Conservation (phyloP, 108 stramenopile species). For the Nitzschia palea region DNA sequence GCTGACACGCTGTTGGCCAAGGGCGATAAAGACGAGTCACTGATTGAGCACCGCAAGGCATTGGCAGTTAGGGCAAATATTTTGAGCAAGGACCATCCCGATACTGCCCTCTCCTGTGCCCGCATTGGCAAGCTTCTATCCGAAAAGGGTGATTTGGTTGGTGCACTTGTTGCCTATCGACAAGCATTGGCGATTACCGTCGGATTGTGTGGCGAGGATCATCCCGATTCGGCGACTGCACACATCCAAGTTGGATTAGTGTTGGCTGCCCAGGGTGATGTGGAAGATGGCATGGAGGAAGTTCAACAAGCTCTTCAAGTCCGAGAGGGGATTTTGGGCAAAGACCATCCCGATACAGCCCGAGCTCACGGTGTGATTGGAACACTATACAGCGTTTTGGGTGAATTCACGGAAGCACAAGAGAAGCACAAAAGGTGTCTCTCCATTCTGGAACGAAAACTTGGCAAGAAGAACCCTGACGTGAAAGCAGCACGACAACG, state of each 20-base stretch:
- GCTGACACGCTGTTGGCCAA: slow-evolving; percentile 23
- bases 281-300: slow-evolving; percentile 33
- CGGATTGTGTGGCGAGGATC: slow-evolving; percentile 29
- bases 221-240: slow-evolving; percentile 28
- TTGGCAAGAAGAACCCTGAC: slow-evolving; percentile 20
- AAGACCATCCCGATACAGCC: slow-evolving; percentile 28
- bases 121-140: slow-evolving; percentile 27
- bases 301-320: slow-evolving; percentile 15
- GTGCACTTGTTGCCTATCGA: slow-evolving; percentile 24
- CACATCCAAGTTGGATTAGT: slow-evolving; percentile 29
- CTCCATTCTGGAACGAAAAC: slow-evolving; percentile 2
- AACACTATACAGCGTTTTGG: slow-evolving; percentile 2
- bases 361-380: slow-evolving; percentile 17
- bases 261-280: slow-evolving; percentile 23
- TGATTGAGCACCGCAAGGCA: slow-evolving; percentile 33
- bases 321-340: slow-evolving; percentile 10
- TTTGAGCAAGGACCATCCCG: slow-evolving; percentile 31
- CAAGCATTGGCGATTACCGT: slow-evolving; percentile 30
- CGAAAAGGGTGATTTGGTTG: slow-evolving; percentile 20
- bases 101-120: slow-evolving; percentile 21
- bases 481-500: slow-evolving; percentile 6
- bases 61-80: slow-evolving; percentile 25
- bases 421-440: slow-evolving; percentile 11
- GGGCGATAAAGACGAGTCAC: slow-evolving; percentile 30
- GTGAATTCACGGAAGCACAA: slow-evolving; percentile 13